These are phyloP conservation scores for Biscogniauxia sp. DNA, from an alignment of 2,329 filamentous ascomycete genomes.

Conservation along the genomic window DNA sequence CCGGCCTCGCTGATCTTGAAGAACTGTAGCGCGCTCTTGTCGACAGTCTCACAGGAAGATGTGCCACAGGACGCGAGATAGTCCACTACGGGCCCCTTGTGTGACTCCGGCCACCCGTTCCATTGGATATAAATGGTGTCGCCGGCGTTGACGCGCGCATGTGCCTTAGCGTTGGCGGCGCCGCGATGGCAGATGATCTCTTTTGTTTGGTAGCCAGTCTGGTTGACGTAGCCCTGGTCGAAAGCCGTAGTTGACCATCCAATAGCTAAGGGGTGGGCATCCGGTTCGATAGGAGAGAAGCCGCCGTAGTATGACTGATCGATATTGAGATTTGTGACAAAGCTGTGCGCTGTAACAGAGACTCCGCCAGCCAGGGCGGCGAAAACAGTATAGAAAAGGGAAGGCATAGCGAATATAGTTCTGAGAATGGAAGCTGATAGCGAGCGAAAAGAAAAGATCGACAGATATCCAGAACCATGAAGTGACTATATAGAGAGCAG, in stretches of 20 bases:
- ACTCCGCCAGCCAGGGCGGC: slow-evolving; percentile 7
- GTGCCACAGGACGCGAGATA: slow-evolving; percentile 37
- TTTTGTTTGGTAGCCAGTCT: slow-evolving; percentile 31
- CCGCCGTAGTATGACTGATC: slow-evolving; percentile 26
- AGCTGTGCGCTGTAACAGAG: slow-evolving; percentile 25
- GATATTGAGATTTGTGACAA: slow-evolving; percentile 29
- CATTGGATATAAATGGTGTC: slow-evolving; percentile 37
- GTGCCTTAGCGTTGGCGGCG: slow-evolving; percentile 31
- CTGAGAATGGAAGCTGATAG: too few relatives aligned
- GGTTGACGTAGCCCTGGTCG: slow-evolving; percentile 43
- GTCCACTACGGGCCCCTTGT: slow-evolving; percentile 39
- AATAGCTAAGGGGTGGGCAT: slow-evolving; percentile 18
- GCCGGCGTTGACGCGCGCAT: slow-evolving; percentile 35
- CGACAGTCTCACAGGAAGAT: slow-evolving; percentile 34
- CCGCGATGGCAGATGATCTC: slow-evolving; percentile 41
- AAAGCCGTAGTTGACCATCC: slow-evolving; percentile 32
- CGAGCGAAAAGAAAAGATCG: too few relatives aligned
- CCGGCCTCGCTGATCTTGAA: slow-evolving; percentile 36
- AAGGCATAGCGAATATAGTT: slow-evolving; percentile 12
- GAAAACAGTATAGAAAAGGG: background rate
- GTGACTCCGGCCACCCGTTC: slow-evolving; percentile 38
- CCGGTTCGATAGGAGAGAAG: slow-evolving; percentile 21
- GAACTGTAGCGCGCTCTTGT: slow-evolving; percentile 36
- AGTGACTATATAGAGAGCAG: too few relatives aligned
- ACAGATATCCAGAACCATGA: slow-evolving; percentile 1